Base-by-base conservation (phyloP, 1,284 basidiomycete genomes). In the Puccinia horiana region DNA sequence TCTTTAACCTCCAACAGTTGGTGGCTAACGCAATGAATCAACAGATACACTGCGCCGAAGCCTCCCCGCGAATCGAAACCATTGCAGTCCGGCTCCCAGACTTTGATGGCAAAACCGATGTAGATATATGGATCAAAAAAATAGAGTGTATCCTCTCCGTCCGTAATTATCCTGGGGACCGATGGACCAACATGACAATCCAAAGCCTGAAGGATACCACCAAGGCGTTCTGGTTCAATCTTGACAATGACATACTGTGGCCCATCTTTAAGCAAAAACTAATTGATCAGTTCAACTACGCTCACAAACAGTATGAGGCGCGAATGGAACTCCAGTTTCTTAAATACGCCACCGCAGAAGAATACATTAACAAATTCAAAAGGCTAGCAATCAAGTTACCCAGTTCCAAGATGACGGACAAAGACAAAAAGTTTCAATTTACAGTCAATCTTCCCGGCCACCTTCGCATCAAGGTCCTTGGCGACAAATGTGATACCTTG, bases 71-170 rank as follows among this genome's bases (percentile, higher is more conserved):
- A 8, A 47, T 56, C 9, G 72, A 74, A 35, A 54, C 23, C 20
- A 56, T 74, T 47, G 6, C 42, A 6, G 35, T 54, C 5, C 23
- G 18, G 3, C 29, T 76, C 2, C 54, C 52, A 2, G 58, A 61
- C 18, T 76, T 76, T 35, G 58, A 76, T 23, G 74, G 74, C 14
- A 58, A 56, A 63, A 42, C 44, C 18, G 32, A 76, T 35, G 56
- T 65, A 0, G 75, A 76, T 32, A 44, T 76, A 37, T 76, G 75
- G 75, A 63, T 76, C 40, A 76, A 61, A n/a, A 61, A 76, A 26
- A n/a, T 76, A 0, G 42, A 76, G 29, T 20, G 14, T 12, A 76
- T 63, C 14, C 47, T 76, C 0, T 0, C 40, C 1, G 40, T n/a
- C 18, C 26, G 58, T 0, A 47, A 65, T n/a, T 65, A 76, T 23